A percentile compares a stretch with the other conserved stretches of the same genome.
These are phyloP conservation scores for Hyaloscypha variabilis DNA, from an alignment of 495 filamentous ascomycete species.

Conservation along the genomic window DNA sequence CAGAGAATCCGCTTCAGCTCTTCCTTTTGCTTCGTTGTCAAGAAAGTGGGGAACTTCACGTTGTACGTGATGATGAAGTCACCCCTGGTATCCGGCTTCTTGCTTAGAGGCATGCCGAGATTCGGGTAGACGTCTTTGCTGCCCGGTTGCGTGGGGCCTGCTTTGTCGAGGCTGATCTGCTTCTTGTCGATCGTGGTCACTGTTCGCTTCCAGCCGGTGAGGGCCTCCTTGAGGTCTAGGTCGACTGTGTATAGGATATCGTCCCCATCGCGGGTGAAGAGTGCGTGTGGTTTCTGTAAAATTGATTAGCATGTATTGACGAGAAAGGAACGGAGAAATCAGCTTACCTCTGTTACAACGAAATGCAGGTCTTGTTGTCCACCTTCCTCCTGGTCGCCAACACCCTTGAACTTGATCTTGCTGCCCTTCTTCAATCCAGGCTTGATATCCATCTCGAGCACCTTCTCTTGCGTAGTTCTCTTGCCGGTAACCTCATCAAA, in stretches of 20 bases:
- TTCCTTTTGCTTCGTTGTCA: slow-evolving; percentile 77
- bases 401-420: slow-evolving; percentile 95
- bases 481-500: slow-evolving; percentile 81
- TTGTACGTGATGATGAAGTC: slow-evolving; percentile 89
- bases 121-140: slow-evolving; percentile 78
- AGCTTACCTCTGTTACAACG: slow-evolving; percentile 86
- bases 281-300: slow-evolving; percentile 75
- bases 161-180: slow-evolving; percentile 71
- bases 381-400: slow-evolving; percentile 96
- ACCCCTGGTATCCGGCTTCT: slow-evolving; percentile 80
- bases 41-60: slow-evolving; percentile 81
- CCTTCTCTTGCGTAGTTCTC: slow-evolving; percentile 81
- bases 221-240: slow-evolving; percentile 90
- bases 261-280: slow-evolving; percentile 84
- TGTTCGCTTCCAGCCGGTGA: slow-evolving; percentile 90
- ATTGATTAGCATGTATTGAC: slow-evolving; percentile 17
- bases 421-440: slow-evolving; percentile 92
- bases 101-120: slow-evolving; percentile 89
- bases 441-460: slow-evolving; percentile 92
- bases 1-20: slow-evolving; percentile 74
- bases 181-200: slow-evolving; percentile 94
- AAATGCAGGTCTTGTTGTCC: slow-evolving; percentile 97
- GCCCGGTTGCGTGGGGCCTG: slow-evolving; percentile 83
- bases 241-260: slow-evolving; percentile 77
- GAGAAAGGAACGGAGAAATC: slow-evolving; percentile 5